Evolutionary conservation across 768 basidiomycete genomes (phyloP).

Genomic region (Naganishia onofrii): DNA sequence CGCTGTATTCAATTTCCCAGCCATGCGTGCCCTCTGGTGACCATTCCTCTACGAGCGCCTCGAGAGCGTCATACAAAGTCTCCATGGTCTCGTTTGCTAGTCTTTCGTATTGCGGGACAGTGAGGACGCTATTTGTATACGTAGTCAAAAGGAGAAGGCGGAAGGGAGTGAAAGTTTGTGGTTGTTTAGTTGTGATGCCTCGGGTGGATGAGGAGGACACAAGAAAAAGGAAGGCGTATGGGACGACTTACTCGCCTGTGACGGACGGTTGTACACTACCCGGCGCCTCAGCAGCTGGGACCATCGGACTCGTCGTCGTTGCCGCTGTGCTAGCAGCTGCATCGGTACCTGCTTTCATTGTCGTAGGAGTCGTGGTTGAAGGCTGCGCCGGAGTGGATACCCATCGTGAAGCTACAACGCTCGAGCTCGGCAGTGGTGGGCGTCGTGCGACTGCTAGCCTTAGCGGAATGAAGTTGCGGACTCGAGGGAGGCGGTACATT

Average conservation of each 20-base stretch:
- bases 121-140: conserved; percentile 32
- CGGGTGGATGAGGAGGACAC: neutral
- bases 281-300: conserved; percentile 23
- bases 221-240: neutral
- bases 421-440: no score
- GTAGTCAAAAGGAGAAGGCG: neutral
- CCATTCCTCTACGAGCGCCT: conserved; percentile 42
- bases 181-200: no score
- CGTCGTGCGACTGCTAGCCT: no score
- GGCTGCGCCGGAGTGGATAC: neutral
- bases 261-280: conserved; percentile 7
- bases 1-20: conserved; percentile 51
- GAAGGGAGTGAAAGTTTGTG: no score
- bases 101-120: conserved; percentile 41
- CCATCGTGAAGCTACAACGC: neutral
- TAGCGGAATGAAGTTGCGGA: neutral
- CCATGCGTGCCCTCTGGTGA: conserved; percentile 35
- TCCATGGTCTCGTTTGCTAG: conserved; percentile 48
- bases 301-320: conserved; percentile 18
- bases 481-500: neutral
- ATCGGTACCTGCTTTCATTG: neutral
- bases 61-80: conserved; percentile 44
- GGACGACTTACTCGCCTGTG: neutral
- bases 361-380: neutral
- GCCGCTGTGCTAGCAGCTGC: no score